A percentile compares a stretch with the other conserved stretches of the same genome.
Evolutionary conservation across 495 filamentous ascomycete species (phyloP).

Genomic region (Xylaria castorea): DNA sequence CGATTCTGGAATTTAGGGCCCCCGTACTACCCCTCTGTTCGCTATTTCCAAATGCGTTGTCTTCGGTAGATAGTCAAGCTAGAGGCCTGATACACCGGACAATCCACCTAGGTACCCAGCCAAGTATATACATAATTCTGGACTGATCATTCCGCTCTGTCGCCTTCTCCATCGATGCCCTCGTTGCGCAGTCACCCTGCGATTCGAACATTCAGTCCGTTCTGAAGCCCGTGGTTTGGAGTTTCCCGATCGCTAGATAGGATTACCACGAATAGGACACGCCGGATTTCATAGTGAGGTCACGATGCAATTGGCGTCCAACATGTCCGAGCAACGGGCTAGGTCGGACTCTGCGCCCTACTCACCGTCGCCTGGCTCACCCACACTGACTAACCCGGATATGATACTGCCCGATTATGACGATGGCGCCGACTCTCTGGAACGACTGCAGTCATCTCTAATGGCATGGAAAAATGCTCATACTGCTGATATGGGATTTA

Average conservation of each 20-base stretch:
- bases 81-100: neutral
- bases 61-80: slow-evolving; percentile 7
- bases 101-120: neutral
- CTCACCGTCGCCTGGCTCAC: slow-evolving; percentile 64
- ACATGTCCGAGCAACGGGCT: slow-evolving; percentile 29
- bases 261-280: slow-evolving; percentile 14
- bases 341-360: slow-evolving; percentile 44
- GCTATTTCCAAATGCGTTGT: slow-evolving; percentile 4
- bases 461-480: slow-evolving; percentile 56
- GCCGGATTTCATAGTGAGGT: slow-evolving; percentile 10
- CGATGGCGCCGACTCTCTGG: slow-evolving; percentile 59
- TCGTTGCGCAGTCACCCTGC: neutral
- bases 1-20: slow-evolving; percentile 8
- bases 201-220: neutral
- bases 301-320: slow-evolving; percentile 36
- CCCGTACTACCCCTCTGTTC: neutral
- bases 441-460: slow-evolving; percentile 46
- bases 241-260: neutral
- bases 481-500: slow-evolving; percentile 38
- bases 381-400: slow-evolving; percentile 90
- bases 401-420: slow-evolving; percentile 83
- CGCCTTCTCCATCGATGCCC: neutral
- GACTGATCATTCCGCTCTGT: neutral
- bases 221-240: neutral
- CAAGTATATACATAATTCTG: neutral